Percentiles rank a stretch among this genome's conserved stretches.
Evolutionary conservation across 345 rosid genomes (phyloP).

Genomic region (Arabidopsis suecica): DNA sequence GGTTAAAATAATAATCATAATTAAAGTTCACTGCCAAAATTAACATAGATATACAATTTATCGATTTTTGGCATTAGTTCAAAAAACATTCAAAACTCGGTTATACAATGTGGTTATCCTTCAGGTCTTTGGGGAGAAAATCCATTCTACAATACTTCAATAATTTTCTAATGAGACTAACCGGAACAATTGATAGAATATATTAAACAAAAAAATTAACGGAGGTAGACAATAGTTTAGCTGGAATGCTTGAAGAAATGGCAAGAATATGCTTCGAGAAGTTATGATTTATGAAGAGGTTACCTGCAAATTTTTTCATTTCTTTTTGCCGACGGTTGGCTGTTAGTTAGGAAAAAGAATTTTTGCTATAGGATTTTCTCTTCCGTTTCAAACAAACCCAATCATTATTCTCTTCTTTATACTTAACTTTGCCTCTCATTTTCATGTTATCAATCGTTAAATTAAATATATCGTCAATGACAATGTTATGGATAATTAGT

Average conservation of each 20-base stretch:
- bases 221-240: not conserved
- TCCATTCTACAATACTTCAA: no score
- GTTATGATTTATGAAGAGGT: not conserved
- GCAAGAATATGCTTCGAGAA: slow-evolving; percentile 39
- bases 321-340: slow-evolving; percentile 19
- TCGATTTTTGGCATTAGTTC: no score
- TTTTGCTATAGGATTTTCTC: not conserved
- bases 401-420: slow-evolving; percentile 31
- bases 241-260: slow-evolving; percentile 31
- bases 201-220: no score
- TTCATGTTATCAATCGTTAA: slow-evolving; percentile 9
- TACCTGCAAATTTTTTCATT: not conserved
- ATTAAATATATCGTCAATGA: slow-evolving; percentile 1
- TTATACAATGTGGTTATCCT: no score
- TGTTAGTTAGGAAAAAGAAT: not conserved
- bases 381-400: not conserved
- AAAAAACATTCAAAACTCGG: no score
- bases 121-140: no score
- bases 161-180: no score
- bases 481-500: slow-evolving; percentile 25
- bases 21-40: not conserved
- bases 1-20: not conserved
- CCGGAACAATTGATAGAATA: no score
- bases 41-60: not conserved
- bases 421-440: slow-evolving; percentile 36